Percentiles rank a stretch among this genome's conserved stretches.
phyloP scores from a whole-genome alignment of 2,329 filamentous ascomycete genomes.

The Chaetomium sp. region DNA sequence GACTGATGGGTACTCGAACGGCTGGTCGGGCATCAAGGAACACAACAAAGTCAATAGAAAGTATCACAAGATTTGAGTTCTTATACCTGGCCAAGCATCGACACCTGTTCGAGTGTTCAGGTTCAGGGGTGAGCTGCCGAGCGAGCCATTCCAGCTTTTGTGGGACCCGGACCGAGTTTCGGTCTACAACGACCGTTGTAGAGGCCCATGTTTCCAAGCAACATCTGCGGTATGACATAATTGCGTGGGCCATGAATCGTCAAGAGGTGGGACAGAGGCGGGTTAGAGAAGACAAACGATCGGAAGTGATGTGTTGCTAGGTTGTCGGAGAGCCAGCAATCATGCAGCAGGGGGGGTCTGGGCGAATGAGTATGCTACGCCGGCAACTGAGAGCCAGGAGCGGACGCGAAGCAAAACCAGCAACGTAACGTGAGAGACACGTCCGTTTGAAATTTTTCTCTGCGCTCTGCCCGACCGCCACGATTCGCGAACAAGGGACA shows the following conservation, averaged over 20 bases:
- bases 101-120: conserved; percentile 6
- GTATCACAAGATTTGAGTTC: conserved; percentile 14
- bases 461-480: neutral
- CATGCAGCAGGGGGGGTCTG: conserved; percentile 16
- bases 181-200: neutral
- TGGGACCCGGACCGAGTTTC: too few species aligned
- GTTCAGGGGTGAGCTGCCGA: conserved; percentile 8
- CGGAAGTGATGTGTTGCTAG: conserved; percentile 14
- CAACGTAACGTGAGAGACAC: neutral
- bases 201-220: conserved; percentile 2
- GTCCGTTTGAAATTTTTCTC: neutral
- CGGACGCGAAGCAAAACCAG: neutral
- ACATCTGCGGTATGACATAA: conserved; percentile 20
- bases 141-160: conserved; percentile 9
- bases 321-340: conserved; percentile 10
- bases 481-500: neutral
- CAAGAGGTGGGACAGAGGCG: conserved; percentile 6
- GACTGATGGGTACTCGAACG: conserved; percentile 16
- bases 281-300: conserved; percentile 12
- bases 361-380: conserved; percentile 9
- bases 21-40: conserved; percentile 24
- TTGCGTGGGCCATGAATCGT: conserved; percentile 8
- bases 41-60: conserved; percentile 4
- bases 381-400: neutral
- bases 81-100: conserved; percentile 16